These are phyloP conservation scores for Naganishia kalamii DNA, from an alignment of 768 basidiomycete species.

Conservation along the genomic window DNA sequence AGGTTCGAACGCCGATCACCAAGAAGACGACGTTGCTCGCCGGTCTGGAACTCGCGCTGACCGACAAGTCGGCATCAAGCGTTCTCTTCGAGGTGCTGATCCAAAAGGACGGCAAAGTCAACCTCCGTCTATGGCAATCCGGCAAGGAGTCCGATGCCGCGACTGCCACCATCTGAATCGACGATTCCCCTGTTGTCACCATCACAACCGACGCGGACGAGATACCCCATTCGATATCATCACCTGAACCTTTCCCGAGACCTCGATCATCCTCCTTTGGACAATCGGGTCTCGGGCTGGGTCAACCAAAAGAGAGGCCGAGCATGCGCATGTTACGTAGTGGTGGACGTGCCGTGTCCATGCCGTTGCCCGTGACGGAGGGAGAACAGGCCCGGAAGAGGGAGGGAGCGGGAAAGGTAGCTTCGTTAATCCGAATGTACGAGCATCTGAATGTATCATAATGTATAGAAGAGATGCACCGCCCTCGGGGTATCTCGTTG, in stretches of 20 bases:
- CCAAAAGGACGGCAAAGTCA: constrained; percentile 32
- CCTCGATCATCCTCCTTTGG: constrained; percentile 16
- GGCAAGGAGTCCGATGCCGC: constrained; percentile 32
- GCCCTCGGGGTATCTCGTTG: constrained; percentile 5
- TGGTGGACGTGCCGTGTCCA: constrained; percentile 9
- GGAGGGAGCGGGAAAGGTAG: constrained; percentile 1
- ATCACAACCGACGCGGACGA: background rate
- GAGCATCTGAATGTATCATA: constrained; percentile 16
- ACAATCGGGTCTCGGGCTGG: background rate
- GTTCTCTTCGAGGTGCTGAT: constrained; percentile 40
- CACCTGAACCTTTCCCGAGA: constrained; percentile 7
- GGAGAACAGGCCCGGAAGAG: background rate
- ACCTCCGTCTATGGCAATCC: constrained; percentile 39
- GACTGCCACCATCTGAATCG: constrained; percentile 18
- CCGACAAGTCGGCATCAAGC: constrained; percentile 24
- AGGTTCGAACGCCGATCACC: constrained; percentile 41
- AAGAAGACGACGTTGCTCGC: constrained; percentile 36
- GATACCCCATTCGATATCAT: constrained; percentile 12
- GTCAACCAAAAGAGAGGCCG: constrained; percentile 10
- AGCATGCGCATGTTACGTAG: constrained; percentile 5
- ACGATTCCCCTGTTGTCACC: background rate
- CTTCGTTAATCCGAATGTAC: constrained; percentile 14
- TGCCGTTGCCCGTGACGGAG: constrained; percentile 5
- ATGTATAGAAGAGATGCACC: constrained; percentile 3
- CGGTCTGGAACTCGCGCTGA: constrained; percentile 30